A percentile compares a stretch with the other conserved stretches of the same genome.
Evolutionary conservation across 352 stramenopile genomes (phyloP).

Genomic region (Plasmopara muralis): DNA sequence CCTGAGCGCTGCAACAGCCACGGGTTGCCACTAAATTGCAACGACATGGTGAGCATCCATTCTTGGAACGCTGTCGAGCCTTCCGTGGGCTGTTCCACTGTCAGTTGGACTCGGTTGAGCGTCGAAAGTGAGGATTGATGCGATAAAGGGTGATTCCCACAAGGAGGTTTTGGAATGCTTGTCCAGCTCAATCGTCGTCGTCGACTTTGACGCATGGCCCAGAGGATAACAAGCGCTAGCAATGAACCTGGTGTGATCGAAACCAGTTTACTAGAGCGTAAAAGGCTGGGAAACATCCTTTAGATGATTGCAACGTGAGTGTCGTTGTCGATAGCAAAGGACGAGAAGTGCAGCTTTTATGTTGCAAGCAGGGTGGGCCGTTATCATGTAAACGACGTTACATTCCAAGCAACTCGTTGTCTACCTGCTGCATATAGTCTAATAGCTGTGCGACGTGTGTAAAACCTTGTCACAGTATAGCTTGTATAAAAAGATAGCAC

Average conservation of each 20-base stretch:
- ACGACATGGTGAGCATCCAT: constrained; percentile 18
- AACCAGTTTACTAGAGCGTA: constrained; percentile 4
- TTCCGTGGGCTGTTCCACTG: constrained; percentile 7
- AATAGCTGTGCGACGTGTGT: background rate
- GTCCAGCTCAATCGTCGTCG: constrained; percentile 15
- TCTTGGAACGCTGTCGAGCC: constrained; percentile 15
- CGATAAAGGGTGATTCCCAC: constrained; percentile 7
- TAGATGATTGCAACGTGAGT: background rate
- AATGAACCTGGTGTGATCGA: constrained; percentile 16
- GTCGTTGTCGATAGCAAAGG: background rate
- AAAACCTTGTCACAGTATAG: background rate
- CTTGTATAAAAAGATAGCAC: background rate
- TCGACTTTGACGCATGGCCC: constrained; percentile 12
- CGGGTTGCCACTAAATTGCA: constrained; percentile 17
- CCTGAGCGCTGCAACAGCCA: constrained; percentile 21
- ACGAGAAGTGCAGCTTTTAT: background rate
- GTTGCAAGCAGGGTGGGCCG: background rate
- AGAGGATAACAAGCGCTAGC: constrained; percentile 16
- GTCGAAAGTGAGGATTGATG: constrained; percentile 1
- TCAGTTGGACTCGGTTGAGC: constrained; percentile 6
- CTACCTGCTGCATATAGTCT: background rate
- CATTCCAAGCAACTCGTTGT: background rate
- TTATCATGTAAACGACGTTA: background rate
- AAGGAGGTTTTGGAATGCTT: constrained; percentile 17
- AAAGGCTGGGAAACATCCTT: constrained; percentile 13